These are phyloP conservation scores for Salvia miltiorrhiza DNA, from an alignment of 257 asterid species.

Conservation along the genomic window DNA sequence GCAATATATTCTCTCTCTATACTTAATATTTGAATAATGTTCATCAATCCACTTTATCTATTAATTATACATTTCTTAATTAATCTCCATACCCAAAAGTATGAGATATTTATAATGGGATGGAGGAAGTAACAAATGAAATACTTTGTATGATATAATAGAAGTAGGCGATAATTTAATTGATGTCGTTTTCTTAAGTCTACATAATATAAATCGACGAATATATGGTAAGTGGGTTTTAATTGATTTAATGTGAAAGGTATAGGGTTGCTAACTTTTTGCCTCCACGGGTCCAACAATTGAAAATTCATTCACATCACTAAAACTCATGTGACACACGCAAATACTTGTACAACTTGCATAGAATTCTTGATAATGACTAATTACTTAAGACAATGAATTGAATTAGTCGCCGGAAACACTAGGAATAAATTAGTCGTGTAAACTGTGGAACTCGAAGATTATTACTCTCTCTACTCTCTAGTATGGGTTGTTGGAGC, in stretches of 20 bases:
- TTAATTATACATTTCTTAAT: too few relatives aligned
- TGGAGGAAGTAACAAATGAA: too few relatives aligned
- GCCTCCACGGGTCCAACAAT: constrained; percentile 22
- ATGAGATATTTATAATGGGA: too few relatives aligned
- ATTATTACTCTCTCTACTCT: not conserved
- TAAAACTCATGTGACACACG: constrained; percentile 2
- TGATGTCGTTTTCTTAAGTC: constrained; percentile 3
- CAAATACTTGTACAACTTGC: not conserved
- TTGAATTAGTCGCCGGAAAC: not conserved
- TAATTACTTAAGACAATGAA: not conserved
- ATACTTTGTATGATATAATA: too few relatives aligned
- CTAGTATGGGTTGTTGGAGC: not conserved
- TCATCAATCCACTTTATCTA: too few relatives aligned
- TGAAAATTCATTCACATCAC: constrained; percentile 4
- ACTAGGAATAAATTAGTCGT: not conserved
- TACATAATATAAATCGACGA: not conserved
- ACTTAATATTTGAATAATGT: too few relatives aligned
- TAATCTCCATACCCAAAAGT: too few relatives aligned
- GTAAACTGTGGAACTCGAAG: not conserved
- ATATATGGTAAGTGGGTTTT: constrained; percentile 4
- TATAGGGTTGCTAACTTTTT: constrained; percentile 2
- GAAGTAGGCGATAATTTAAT: not conserved
- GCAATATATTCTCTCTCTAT: too few relatives aligned
- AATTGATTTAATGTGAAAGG: constrained; percentile 24
- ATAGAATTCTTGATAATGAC: not conserved